Evolutionary conservation across 805 yeast genomes (phyloP), one percentile per base, ranked within the genome.

Genomic region (Starmerella davenportii): DNA sequence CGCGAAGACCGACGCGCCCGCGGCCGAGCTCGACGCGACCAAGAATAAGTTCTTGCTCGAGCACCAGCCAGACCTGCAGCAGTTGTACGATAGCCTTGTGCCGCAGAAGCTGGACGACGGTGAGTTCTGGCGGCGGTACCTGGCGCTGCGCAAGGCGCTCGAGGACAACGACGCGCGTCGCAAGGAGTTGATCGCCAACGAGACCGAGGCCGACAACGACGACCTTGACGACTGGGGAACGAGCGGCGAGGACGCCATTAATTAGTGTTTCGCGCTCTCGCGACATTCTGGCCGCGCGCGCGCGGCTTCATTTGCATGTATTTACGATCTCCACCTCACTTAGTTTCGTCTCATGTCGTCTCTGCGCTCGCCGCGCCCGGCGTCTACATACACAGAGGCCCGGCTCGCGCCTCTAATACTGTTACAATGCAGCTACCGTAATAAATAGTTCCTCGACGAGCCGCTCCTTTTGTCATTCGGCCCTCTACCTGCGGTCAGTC

Each of bases 81-180:
- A 59, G 24, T 56, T 79, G 30, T 71, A 72, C 71, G 69, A 71
- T 39, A 59, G 60, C 21, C 53, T 82, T 5, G 93, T 84, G 2
- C 93, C 93, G 0, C 68, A 65, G 5, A 55, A 67, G 47, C 57
- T 76, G 28, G 51, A 70, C 3, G 77, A 74, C 49, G 60, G 66
- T 20, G 62, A 62, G 35, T 85, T 85, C 56, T 85, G 95, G 95
- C 59, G 62, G 34, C 65, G 74, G 25, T 84, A 80, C 57, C 77
- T 72, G 57, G 63, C 59, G 38, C 61, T 68, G 50, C 69, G 67
- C 41, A 54, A 58, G 11, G 64, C 65, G 47, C 69, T 81, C 17
- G 63, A 69, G 31, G 65, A 66, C 34, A 74, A 69, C 48, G 93
- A 82, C 50, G 61, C 62, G 50, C 66, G 72, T 53, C 66, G 93